Conservation (phyloP, 2,329 filamentous ascomycete genomes). For the Xylariomycetidae sp. region DNA sequence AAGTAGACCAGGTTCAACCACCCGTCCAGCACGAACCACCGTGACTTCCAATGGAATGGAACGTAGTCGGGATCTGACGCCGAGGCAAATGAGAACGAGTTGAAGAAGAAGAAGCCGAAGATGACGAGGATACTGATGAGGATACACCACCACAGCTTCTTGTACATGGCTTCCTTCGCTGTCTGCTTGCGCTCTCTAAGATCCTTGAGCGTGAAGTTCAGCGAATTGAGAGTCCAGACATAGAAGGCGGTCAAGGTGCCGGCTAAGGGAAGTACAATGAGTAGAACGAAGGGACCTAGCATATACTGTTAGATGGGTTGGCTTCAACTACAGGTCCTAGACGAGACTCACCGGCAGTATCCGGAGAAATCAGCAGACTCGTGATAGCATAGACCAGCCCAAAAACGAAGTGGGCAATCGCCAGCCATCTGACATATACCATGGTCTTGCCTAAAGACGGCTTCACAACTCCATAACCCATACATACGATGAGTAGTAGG, state of each 20-base stretch:
- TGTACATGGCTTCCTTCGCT: conserved; percentile 93
- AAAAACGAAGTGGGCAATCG: conserved; percentile 90
- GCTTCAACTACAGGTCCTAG: conserved; percentile 16
- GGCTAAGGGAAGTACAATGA: conserved; percentile 89
- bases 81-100: conserved; percentile 91
- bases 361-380: conserved; percentile 82
- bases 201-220: conserved; percentile 93
- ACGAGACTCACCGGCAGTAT: conserved; percentile 72
- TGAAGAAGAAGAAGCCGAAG: conserved; percentile 98
- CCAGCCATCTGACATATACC: conserved; percentile 87
- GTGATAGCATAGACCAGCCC: conserved; percentile 90
- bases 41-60: conserved; percentile 92
- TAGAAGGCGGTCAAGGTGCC: conserved; percentile 95
- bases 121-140: conserved; percentile 88
- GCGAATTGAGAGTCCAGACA: conserved; percentile 95
- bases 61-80: conserved; percentile 83
- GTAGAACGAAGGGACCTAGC: conserved; percentile 76
- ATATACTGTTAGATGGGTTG: conserved; percentile 12
- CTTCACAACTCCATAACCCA: conserved; percentile 99
- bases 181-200: conserved; percentile 91
- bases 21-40: conserved; percentile 96
- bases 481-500: conserved; percentile 93
- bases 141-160: conserved; percentile 98
- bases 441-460: conserved; percentile 87
- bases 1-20: conserved; percentile 98